Base-by-base conservation (phyloP, 1,139 yeast genomes). In the Sugiyamaella novakii region DNA sequence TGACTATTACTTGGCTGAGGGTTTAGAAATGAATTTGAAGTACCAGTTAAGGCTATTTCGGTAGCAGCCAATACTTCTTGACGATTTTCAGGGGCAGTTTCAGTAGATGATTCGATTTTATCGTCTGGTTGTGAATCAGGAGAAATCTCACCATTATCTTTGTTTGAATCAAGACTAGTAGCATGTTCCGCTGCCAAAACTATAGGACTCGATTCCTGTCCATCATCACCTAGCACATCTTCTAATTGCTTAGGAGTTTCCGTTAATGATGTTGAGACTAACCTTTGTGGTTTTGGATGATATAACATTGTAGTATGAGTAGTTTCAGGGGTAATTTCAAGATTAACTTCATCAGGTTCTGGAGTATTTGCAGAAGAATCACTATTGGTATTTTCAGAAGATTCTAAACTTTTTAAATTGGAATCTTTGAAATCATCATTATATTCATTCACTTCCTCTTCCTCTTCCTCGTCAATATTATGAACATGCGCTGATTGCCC, bases 271-370 rank as follows among this genome's bases (percentile, higher is more conserved):
- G 46, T 36, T 4, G 57, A 54, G 5, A 51, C 55, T 29, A 53
- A 49, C 15, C 62, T 47, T 42, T 55, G 60, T 1, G 63, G 63
- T 39, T 52, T 57, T 4, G 63, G 63, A 38, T 59, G 63, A 41
- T 55, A 57, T 11, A 59, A 49, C 28, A 42, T 53, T 10, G 55
- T 50, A 24, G 46, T 37, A n/a, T 42, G 49, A 22, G 47, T 35
- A n/a, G 33, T 35, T 17, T 36, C 43, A 8, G 39, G 19, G 5
- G 40, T 12, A 3, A n/a, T 28, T 12, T 6, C 11, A 22, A 10
- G 8, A 18, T 6, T 21, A 3, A 14, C 17, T 3, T 34, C 22
- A 17, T 34, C 22, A 17, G 25, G 25, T 6, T 5, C 5, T 6
- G 38, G 38, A 3, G 22, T 34, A 34, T 34, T 3, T 6, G 5